Evolutionary conservation across 495 filamentous ascomycete genomes (phyloP).

Genomic region (Elaphomyces granulatus): DNA sequence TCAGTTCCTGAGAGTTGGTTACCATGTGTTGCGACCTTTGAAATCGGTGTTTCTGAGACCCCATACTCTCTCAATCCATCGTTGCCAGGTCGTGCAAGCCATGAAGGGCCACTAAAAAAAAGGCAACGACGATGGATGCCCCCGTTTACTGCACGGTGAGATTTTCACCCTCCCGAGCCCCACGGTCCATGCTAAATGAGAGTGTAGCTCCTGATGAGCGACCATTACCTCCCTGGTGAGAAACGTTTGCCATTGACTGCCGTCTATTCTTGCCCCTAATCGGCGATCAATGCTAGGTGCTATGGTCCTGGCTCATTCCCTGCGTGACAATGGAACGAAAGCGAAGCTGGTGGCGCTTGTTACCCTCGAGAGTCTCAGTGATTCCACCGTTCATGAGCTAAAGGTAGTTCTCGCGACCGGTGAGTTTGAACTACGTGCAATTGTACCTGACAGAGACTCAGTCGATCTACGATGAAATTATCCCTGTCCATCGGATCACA

Average conservation of each 20-base stretch:
- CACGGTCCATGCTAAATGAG: slow-evolving; percentile 11
- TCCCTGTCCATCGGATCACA: slow-evolving; percentile 64
- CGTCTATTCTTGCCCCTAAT: background rate
- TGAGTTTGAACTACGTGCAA: too few species aligned
- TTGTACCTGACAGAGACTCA: slow-evolving; percentile 24
- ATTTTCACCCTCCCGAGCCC: slow-evolving; percentile 4
- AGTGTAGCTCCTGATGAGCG: slow-evolving; percentile 69
- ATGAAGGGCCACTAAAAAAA: too few species aligned
- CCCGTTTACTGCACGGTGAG: slow-evolving; percentile 49
- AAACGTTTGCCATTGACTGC: slow-evolving; percentile 1
- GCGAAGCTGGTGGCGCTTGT: slow-evolving; percentile 77
- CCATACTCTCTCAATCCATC: too few species aligned
- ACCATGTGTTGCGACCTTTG: too few species aligned
- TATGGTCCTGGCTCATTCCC: slow-evolving; percentile 82
- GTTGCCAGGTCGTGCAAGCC: too few species aligned
- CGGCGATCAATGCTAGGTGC: slow-evolving; percentile 44
- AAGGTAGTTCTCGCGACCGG: too few species aligned
- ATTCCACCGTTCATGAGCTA: slow-evolving; percentile 61
- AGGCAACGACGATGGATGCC: too few species aligned
- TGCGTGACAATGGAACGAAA: slow-evolving; percentile 78
- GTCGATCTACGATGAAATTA: slow-evolving; percentile 78
- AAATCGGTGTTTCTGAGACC: too few species aligned
- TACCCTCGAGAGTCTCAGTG: slow-evolving; percentile 58
- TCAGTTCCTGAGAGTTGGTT: too few species aligned
- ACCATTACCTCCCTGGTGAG: slow-evolving; percentile 79